Evolutionary conservation across 169 alveolate genomes (phyloP), one percentile per base, ranked within the genome.

Genomic region (Fabrea salina): DNA sequence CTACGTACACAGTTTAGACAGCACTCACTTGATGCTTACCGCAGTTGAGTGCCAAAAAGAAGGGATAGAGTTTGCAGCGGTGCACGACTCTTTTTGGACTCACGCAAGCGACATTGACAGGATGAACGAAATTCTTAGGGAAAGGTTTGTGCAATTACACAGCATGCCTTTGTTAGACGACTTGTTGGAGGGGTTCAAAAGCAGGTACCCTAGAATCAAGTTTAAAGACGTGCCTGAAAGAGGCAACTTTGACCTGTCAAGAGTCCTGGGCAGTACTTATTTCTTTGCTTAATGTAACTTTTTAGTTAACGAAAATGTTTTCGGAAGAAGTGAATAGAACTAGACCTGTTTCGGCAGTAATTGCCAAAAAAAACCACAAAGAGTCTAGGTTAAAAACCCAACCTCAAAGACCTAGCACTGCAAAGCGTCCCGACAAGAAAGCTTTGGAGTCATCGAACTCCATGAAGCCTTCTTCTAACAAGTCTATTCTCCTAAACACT

Each of bases 11-110:
- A 93, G 98, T 3, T 87, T 97, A 27, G 99, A 97, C 83, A 97
- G 99, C 4, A 92, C 99, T 27, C 99, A 97, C 84, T 86, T 97
- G 83, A 96, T 97, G 98, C 90, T 94, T 66, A 96, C 99, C 16
- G 99, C 99, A 0, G 75, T 90, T 78, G 91, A 87, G 79, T 90
- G 97, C 88, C 51, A 86, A 5, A 83, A 89, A 27, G 39, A 83
- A 49, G 86, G 88, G 1, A 85, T 94, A n/a, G 89, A 90, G 58
- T 96, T 97, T 86, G 98, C 98, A 35, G 98, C 98, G 25, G 99
- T 97, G 4, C 99, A 97, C 84, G 99, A 97, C 86, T 92, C 97
- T 53, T 97, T 88, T 87, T 97, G 99, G 99, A 87, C 97, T 13
- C 99, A 96, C 80, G 98, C 99, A 22, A 85, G 94, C 76, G 90